These are phyloP conservation scores for Quercus glauca DNA, from an alignment of 306 rosid genomes.

Conservation along the genomic window DNA sequence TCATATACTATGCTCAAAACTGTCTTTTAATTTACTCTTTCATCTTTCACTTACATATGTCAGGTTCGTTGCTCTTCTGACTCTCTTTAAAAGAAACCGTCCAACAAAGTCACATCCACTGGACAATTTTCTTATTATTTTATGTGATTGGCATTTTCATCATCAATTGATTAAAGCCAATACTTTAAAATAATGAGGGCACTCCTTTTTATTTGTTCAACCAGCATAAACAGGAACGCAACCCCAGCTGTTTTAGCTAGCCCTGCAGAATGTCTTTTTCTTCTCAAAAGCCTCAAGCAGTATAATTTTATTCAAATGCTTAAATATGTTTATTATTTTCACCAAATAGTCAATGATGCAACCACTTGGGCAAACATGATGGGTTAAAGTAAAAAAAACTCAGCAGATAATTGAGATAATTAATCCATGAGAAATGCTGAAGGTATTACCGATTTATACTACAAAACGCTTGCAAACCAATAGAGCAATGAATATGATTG, in stretches of 20 bases:
- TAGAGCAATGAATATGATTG: too few relatives aligned
- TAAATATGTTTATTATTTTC: not conserved
- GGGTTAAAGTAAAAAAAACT: not conserved
- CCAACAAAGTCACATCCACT: not conserved
- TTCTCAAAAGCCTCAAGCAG: not conserved
- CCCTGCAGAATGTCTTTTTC: not conserved
- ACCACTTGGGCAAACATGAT: not conserved
- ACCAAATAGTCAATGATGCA: not conserved
- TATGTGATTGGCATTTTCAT: not conserved
- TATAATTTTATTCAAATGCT: not conserved
- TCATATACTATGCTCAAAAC: not conserved
- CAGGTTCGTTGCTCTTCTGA: not conserved
- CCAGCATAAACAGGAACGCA: not conserved
- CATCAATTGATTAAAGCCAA: not conserved
- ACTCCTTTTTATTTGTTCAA: not conserved
- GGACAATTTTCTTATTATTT: not conserved
- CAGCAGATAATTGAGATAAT: not conserved
- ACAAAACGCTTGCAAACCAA: too few relatives aligned
- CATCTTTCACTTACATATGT: not conserved
- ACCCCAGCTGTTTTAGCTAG: not conserved
- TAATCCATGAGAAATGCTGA: not conserved
- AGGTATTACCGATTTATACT: too few relatives aligned
- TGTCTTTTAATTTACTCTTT: not conserved
- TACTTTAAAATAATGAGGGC: not conserved
- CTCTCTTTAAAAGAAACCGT: not conserved